Percentiles rank a stretch among this genome's conserved stretches.
phyloP scores from a whole-genome alignment of 2,329 filamentous ascomycete genomes.

The Fusarium sp. region DNA sequence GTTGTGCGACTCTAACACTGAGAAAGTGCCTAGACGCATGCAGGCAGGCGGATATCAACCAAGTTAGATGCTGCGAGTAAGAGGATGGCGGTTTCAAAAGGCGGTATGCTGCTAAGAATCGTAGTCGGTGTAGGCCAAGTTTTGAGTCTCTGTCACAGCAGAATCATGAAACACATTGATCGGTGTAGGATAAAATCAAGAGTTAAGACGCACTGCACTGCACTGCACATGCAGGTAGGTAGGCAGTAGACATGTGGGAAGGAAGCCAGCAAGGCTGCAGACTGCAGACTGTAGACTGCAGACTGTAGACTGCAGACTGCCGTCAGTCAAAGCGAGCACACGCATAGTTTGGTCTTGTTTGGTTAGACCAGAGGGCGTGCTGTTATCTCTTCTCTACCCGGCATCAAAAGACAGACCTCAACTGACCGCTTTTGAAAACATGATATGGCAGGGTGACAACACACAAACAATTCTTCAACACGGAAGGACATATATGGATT shows the following conservation, averaged over 20 bases:
- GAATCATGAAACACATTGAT: constrained; percentile 33
- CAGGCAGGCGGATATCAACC: constrained; percentile 1
- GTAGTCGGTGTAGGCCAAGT: constrained; percentile 35
- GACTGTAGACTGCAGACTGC: background rate
- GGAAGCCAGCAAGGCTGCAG: constrained; percentile 31
- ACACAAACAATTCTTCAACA: constrained; percentile 24
- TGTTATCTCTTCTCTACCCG: constrained; percentile 24
- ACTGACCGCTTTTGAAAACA: constrained; percentile 32
- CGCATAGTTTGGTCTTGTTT: constrained; percentile 4
- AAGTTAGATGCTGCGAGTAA: constrained; percentile 21
- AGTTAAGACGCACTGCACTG: constrained; percentile 9
- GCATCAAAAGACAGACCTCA: constrained; percentile 7
- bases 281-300: background rate
- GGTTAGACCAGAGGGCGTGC: constrained; percentile 26
- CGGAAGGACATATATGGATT: constrained; percentile 1
- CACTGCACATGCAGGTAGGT: constrained; percentile 23
- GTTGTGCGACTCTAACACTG: constrained; percentile 12
- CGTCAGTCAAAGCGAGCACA: constrained; percentile 9
- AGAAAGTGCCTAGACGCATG: constrained; percentile 17
- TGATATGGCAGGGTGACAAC: constrained; percentile 31
- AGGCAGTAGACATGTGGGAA: constrained; percentile 22
- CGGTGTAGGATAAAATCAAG: constrained; percentile 33
- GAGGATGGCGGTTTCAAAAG: constrained; percentile 36
- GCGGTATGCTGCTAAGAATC: constrained; percentile 32
- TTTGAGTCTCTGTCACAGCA: constrained; percentile 9